Percentiles rank a stretch among this genome's conserved stretches.
Conservation (phyloP, 1,284 basidiomycete genomes). For the Coniferiporia weirii region DNA sequence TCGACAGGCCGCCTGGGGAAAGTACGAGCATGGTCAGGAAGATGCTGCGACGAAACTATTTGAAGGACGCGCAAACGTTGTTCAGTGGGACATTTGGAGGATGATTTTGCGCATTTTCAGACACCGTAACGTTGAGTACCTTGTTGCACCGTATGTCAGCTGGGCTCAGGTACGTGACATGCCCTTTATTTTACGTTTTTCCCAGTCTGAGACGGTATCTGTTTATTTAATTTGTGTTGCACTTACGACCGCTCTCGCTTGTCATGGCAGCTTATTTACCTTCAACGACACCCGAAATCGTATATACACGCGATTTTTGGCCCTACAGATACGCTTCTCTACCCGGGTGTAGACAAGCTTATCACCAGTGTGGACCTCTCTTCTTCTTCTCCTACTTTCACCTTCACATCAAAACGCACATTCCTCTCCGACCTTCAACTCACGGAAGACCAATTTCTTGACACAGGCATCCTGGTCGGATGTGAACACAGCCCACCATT, state of each 20-base stretch:
- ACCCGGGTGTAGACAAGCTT: constrained; percentile 86
- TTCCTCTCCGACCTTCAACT: constrained; percentile 77
- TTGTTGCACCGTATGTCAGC: constrained; percentile 92
- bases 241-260: constrained; percentile 10
- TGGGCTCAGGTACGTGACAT: constrained; percentile 74
- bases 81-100: constrained; percentile 89
- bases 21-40: constrained; percentile 86
- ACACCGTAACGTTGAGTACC: constrained; percentile 93
- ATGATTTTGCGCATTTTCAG: constrained; percentile 90
- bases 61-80: constrained; percentile 60
- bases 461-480: constrained; percentile 88
- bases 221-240: neutral
- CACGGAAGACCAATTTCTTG: constrained; percentile 90
- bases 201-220: neutral
- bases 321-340: constrained; percentile 86
- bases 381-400: constrained; percentile 66
- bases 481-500: constrained; percentile 85
- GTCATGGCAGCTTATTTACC: constrained; percentile 74
- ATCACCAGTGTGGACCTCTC: constrained; percentile 83
- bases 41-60: constrained; percentile 82
- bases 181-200: constrained; percentile 15
- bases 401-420: constrained; percentile 77
- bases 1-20: constrained; percentile 79
- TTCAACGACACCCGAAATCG: constrained; percentile 87
- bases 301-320: constrained; percentile 96